These are phyloP conservation scores for Cercophora newfieldiana DNA, from an alignment of 495 filamentous ascomycete species.

Conservation along the genomic window DNA sequence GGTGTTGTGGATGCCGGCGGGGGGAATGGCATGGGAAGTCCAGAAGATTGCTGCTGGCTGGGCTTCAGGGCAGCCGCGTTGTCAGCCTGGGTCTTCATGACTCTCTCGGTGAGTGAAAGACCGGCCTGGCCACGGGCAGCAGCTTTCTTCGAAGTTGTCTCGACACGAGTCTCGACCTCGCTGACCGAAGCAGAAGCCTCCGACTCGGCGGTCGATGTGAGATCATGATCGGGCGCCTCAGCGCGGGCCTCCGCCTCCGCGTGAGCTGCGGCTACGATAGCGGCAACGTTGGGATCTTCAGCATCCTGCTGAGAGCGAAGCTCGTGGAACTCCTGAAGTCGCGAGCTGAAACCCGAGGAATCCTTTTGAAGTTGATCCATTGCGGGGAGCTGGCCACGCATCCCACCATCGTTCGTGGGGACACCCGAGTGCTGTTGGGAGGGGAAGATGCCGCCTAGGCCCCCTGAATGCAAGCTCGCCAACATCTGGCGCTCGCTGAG, in stretches of 20 bases:
- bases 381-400: constrained; percentile 43
- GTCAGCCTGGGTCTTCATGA: constrained; percentile 69
- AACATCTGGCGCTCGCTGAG: constrained; percentile 44
- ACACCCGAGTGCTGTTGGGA: constrained; percentile 36
- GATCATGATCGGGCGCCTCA: constrained; percentile 20
- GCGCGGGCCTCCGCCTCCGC: constrained; percentile 7
- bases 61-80: constrained; percentile 62
- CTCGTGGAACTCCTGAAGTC: constrained; percentile 57
- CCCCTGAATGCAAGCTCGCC: constrained; percentile 38
- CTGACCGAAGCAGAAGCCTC: constrained; percentile 2
- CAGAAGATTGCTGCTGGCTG: constrained; percentile 57
- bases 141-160: constrained; percentile 13
- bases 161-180: constrained; percentile 1
- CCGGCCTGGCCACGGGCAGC: constrained; percentile 15
- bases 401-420: constrained; percentile 31
- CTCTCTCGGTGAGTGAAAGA: constrained; percentile 82
- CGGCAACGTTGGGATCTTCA: constrained; percentile 33
- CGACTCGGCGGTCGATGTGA: background rate
- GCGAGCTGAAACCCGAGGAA: constrained; percentile 50
- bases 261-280: constrained; percentile 8
- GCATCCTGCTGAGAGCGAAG: constrained; percentile 59
- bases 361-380: constrained; percentile 51
- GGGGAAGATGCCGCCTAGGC: constrained; percentile 37
- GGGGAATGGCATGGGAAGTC: constrained; percentile 74
- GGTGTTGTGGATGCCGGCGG: constrained; percentile 71